A percentile compares a stretch with the other conserved stretches of the same genome.
These are phyloP conservation scores for Kandelia obovata DNA, from an alignment of 345 rosid species.

Conservation along the genomic window DNA sequence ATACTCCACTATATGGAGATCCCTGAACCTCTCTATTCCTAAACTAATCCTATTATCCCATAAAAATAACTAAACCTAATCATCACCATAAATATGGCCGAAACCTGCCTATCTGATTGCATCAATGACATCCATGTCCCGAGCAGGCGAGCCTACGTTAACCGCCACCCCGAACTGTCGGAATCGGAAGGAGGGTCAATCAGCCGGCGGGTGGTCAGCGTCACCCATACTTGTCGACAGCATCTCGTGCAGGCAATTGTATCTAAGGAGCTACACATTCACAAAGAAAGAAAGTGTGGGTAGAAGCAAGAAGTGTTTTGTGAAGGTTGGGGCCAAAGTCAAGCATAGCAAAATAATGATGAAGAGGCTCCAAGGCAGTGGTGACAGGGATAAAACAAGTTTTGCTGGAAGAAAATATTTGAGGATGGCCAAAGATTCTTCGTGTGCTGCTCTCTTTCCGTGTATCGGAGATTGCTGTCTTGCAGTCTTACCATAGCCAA, in stretches of 20 bases:
- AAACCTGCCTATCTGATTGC: constrained; percentile 29
- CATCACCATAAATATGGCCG: constrained; percentile 16
- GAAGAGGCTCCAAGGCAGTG: not conserved
- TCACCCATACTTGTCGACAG: constrained; percentile 31
- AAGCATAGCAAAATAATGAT: not conserved
- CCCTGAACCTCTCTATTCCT: not conserved
- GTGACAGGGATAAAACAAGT: too few species aligned
- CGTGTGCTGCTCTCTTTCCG: too few species aligned
- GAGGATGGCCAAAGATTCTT: too few species aligned
- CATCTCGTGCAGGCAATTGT: constrained; percentile 46
- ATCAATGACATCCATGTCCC: constrained; percentile 18
- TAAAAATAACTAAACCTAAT: not conserved
- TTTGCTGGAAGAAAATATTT: too few species aligned
- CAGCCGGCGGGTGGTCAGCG: not conserved
- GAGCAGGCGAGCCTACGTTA: constrained; percentile 22
- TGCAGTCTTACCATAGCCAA: too few species aligned
- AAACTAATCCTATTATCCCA: too few species aligned
- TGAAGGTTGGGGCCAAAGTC: constrained; percentile 20
- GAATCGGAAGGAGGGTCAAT: constrained; percentile 24
- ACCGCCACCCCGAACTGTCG: constrained; percentile 31
- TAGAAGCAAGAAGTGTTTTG: constrained; percentile 32
- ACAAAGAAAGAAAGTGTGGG: constrained; percentile 31
- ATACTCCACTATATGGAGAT: not conserved
- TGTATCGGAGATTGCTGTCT: too few species aligned
- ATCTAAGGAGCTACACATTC: constrained; percentile 49